phyloP scores from a whole-genome alignment of 768 basidiomycete species.

The Tylopilus balloui region DNA sequence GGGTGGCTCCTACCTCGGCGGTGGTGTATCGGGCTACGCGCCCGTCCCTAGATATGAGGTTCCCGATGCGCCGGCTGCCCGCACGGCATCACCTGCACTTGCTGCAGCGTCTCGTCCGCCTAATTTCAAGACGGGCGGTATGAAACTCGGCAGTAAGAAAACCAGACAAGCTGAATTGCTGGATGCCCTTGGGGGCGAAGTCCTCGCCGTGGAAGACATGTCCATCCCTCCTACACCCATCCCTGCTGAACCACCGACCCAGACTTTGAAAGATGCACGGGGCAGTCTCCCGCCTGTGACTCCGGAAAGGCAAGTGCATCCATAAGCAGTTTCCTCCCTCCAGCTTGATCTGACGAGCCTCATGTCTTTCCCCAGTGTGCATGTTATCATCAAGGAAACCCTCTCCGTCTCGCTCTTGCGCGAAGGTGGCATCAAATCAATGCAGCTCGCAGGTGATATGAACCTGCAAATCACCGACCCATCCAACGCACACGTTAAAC shows the following conservation, averaged over 20 bases:
- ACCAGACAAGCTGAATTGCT: slow-evolving; percentile 83
- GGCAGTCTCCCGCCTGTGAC: slow-evolving; percentile 73
- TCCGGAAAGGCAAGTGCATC: slow-evolving; percentile 57
- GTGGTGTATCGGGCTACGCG: slow-evolving; percentile 66
- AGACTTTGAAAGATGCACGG: slow-evolving; percentile 43
- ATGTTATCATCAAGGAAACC: slow-evolving; percentile 80
- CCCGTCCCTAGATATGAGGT: slow-evolving; percentile 69
- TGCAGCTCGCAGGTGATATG: slow-evolving; percentile 95
- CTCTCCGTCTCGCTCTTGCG: slow-evolving; percentile 77
- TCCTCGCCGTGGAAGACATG: slow-evolving; percentile 49
- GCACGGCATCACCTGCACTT: slow-evolving; percentile 41
- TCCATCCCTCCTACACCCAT: slow-evolving; percentile 49
- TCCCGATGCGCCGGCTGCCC: slow-evolving; percentile 46
- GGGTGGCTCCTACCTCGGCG: slow-evolving; percentile 58
- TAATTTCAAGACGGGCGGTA: slow-evolving; percentile 89
- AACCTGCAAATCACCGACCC: slow-evolving; percentile 83
- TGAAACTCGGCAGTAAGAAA: slow-evolving; percentile 95
- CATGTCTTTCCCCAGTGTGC: slow-evolving; percentile 53
- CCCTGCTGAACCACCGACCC: slow-evolving; percentile 42
- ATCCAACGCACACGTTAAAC: slow-evolving; percentile 62
- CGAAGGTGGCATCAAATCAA: slow-evolving; percentile 84
- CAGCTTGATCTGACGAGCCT: not conserved
- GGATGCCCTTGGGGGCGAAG: slow-evolving; percentile 82
- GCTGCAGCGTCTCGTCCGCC: slow-evolving; percentile 55
- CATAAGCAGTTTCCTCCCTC: not conserved